Conservation (phyloP, 2,329 filamentous ascomycete genomes). For the Fusarium nurragi region DNA sequence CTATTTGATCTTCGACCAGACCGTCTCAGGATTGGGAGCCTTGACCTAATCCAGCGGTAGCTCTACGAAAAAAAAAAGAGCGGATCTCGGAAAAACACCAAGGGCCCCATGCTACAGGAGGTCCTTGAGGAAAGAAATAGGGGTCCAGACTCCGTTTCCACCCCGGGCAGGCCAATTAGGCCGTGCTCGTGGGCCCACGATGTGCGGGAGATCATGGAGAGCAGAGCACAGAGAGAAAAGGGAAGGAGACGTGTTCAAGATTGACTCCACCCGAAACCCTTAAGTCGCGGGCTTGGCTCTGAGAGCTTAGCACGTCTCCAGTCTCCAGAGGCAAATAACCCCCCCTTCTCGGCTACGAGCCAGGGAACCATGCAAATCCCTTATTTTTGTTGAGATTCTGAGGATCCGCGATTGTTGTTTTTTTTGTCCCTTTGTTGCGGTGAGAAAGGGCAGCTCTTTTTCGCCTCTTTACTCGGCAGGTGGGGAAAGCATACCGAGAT, state of each 20-base stretch:
- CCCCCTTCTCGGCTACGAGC: conserved; percentile 4
- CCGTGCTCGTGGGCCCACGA: conserved; percentile 24
- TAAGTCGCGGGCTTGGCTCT: conserved; percentile 2
- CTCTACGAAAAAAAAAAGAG: conserved; percentile 21
- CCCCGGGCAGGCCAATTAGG: conserved; percentile 30
- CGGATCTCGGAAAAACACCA: conserved; percentile 1
- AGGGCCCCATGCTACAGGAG: conserved; percentile 14
- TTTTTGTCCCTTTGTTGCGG: neutral
- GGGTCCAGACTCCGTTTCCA: conserved; percentile 37
- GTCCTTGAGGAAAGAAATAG: conserved; percentile 26
- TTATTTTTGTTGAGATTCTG: neutral
- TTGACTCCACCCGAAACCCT: neutral
- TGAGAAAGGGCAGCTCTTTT: neutral
- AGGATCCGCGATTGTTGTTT: neutral
- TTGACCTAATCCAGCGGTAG: conserved; percentile 40
- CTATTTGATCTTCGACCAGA: neutral
- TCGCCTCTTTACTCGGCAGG: neutral
- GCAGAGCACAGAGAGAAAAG: neutral
- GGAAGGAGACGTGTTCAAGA: conserved; percentile 19
- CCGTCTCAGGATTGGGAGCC: conserved; percentile 20
- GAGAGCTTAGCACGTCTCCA: conserved; percentile 12
- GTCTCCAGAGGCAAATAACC: conserved; percentile 12
- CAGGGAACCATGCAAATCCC: conserved; percentile 20
- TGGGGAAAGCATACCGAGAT: neutral
- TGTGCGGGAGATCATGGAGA: conserved; percentile 41